phyloP scores from a whole-genome alignment of 2,329 filamentous ascomycete genomes.

The Epichloe gansuensis region DNA sequence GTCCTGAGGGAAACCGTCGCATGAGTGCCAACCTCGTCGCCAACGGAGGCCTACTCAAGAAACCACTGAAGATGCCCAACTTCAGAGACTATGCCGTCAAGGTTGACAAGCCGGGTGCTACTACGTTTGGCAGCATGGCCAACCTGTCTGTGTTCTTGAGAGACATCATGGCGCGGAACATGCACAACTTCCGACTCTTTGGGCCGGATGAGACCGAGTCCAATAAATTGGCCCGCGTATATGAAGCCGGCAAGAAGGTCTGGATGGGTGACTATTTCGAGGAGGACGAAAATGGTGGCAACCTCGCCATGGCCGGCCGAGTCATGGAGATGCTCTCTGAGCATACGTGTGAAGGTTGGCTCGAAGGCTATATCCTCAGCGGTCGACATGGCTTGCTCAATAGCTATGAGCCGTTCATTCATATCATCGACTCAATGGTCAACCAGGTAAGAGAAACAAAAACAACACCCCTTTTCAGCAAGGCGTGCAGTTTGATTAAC shows the following conservation, averaged over 20 bases:
- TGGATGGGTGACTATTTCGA: slow-evolving; percentile 72
- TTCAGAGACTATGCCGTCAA: slow-evolving; percentile 56
- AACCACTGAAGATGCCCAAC: slow-evolving; percentile 56
- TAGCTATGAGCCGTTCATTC: slow-evolving; percentile 74
- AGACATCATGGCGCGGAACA: slow-evolving; percentile 54
- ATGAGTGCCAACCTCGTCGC: slow-evolving; percentile 70
- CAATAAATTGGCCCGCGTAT: slow-evolving; percentile 63
- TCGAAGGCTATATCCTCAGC: slow-evolving; percentile 66
- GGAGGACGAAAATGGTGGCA: slow-evolving; percentile 63
- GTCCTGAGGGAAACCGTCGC: slow-evolving; percentile 51
- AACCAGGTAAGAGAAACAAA: slow-evolving; percentile 42
- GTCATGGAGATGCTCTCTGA: slow-evolving; percentile 82
- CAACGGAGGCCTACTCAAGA: slow-evolving; percentile 57
- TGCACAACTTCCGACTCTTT: slow-evolving; percentile 59
- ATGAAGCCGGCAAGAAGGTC: slow-evolving; percentile 64
- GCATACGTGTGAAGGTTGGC: slow-evolving; percentile 69
- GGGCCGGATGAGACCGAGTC: slow-evolving; percentile 73
- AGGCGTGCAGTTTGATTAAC: slow-evolving; percentile 7
- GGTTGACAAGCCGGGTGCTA: slow-evolving; percentile 47
- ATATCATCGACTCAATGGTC: slow-evolving; percentile 77
- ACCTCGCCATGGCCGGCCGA: slow-evolving; percentile 53
- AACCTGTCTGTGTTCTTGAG: slow-evolving; percentile 57
- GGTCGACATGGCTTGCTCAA: slow-evolving; percentile 67
- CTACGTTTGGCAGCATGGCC: slow-evolving; percentile 50
- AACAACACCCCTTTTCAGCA: background rate